Percentiles rank a stretch among this genome's conserved stretches.
Evolutionary conservation across 305 asterid genomes (phyloP).

Genomic region (Ajuga reptans): DNA sequence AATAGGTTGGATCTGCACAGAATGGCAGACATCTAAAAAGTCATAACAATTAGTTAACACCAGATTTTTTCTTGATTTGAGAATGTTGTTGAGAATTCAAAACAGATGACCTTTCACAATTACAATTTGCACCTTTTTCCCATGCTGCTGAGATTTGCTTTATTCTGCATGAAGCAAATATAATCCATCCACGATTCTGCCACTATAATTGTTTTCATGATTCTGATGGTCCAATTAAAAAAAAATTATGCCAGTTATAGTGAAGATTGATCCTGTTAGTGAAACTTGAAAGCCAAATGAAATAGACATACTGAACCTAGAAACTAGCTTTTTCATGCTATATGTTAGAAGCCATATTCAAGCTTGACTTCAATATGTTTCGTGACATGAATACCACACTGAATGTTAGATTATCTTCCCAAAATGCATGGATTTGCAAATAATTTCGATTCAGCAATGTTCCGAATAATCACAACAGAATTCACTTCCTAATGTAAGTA

Average conservation of each 20-base stretch:
- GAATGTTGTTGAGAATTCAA: conserved; percentile 8
- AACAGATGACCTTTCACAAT: conserved; percentile 2
- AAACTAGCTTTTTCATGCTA: not conserved
- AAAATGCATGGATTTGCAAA: not conserved
- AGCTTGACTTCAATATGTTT: not conserved
- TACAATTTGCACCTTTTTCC: not conserved
- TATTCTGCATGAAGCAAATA: not conserved
- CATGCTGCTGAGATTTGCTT: conserved; percentile 1
- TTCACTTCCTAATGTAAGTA: not conserved
- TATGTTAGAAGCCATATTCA: not conserved
- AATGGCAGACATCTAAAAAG: conserved; percentile 4
- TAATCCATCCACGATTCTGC: not conserved
- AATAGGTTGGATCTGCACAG: no score
- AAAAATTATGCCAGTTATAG: not conserved
- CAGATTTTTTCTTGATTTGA: not conserved
- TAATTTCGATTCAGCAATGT: not conserved
- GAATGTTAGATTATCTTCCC: not conserved
- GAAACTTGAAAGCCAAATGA: not conserved
- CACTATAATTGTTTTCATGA: not conserved
- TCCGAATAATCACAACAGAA: not conserved
- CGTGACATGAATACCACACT: not conserved
- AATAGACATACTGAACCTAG: not conserved
- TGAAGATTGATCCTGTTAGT: not conserved
- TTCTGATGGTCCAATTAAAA: conserved; percentile 5
- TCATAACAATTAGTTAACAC: no score